Percentiles rank a stretch among this genome's conserved stretches.
phyloP scores from a whole-genome alignment of 441 rosid genomes.

The Metrosideros polymorpha region DNA sequence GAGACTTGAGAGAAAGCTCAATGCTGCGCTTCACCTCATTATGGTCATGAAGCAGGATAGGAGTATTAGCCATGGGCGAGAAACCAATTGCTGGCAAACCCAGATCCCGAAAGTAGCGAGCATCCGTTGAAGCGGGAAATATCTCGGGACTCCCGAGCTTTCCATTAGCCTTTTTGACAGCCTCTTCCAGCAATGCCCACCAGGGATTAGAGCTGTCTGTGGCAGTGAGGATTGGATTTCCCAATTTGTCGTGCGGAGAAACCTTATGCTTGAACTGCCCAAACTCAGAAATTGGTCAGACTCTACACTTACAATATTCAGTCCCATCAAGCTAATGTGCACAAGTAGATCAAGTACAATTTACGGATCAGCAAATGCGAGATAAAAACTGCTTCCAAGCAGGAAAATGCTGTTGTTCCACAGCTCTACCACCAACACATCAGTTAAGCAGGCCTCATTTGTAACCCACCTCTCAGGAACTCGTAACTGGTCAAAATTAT shows the following conservation, averaged over 20 bases:
- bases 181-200: conserved; percentile 79
- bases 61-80: conserved; percentile 92
- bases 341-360: not conserved
- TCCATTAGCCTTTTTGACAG: conserved; percentile 63
- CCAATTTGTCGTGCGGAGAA: conserved; percentile 20
- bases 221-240: conserved; percentile 48
- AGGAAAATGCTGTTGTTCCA: not conserved
- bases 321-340: not conserved
- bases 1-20: not conserved
- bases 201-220: conserved; percentile 69
- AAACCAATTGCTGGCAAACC: conserved; percentile 88
- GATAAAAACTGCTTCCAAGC: not conserved
- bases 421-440: not conserved
- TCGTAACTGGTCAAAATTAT: too few species aligned
- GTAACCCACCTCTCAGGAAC: too few species aligned
- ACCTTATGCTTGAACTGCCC: conserved; percentile 77
- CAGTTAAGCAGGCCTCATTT: not conserved
- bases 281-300: conserved; percentile 18
- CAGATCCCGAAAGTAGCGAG: conserved; percentile 52
- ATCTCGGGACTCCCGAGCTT: conserved; percentile 65
- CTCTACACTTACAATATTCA: not conserved
- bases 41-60: conserved; percentile 82
- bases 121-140: conserved; percentile 87
- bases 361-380: not conserved
- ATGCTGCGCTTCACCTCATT: conserved; percentile 46